Evolutionary conservation across 2,329 filamentous ascomycete species (phyloP).

Genomic region (Xylariaceae sp.): DNA sequence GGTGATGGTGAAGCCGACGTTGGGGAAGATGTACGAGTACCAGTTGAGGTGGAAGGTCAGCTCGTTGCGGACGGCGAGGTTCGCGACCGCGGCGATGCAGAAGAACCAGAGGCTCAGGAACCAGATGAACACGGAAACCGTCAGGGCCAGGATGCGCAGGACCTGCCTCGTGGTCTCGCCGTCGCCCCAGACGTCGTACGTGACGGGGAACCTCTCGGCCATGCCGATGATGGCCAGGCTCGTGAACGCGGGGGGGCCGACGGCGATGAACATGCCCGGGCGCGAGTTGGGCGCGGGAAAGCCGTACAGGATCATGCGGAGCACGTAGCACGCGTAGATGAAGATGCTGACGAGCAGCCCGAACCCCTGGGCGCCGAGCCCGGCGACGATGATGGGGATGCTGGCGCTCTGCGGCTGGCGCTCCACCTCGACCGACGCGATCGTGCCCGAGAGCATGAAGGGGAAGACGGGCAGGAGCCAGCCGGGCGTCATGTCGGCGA

Average conservation of each 20-base stretch:
- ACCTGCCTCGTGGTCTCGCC: conserved; percentile 25
- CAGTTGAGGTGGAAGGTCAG: conserved; percentile 42
- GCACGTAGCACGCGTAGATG: conserved; percentile 40
- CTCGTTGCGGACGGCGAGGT: conserved; percentile 25
- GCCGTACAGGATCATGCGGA: conserved; percentile 35
- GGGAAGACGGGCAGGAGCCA: conserved; percentile 33
- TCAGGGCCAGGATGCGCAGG: conserved; percentile 36
- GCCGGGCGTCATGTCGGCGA: conserved; percentile 34
- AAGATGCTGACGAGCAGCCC: conserved; percentile 39
- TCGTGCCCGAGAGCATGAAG: conserved; percentile 34
- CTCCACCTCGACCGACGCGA: conserved; percentile 30
- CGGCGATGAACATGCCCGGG: conserved; percentile 45
- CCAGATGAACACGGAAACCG: conserved; percentile 41
- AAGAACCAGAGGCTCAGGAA: conserved; percentile 47
- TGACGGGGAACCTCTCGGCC: conserved; percentile 30
- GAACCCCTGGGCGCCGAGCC: conserved; percentile 39
- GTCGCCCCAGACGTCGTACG: conserved; percentile 24
- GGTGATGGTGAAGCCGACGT: conserved; percentile 56
- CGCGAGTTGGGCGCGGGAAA: conserved; percentile 36
- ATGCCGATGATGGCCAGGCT: conserved; percentile 42
- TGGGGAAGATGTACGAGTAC: conserved; percentile 64
- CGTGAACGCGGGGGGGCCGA: conserved; percentile 41
- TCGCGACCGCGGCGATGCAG: conserved; percentile 30
- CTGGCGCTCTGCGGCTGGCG: conserved; percentile 29
- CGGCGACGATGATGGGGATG: conserved; percentile 38